Percentiles rank a stretch among this genome's conserved stretches.
Evolutionary conservation across 2,329 filamentous ascomycete genomes (phyloP).

Genomic region (Monosporascus sp.): DNA sequence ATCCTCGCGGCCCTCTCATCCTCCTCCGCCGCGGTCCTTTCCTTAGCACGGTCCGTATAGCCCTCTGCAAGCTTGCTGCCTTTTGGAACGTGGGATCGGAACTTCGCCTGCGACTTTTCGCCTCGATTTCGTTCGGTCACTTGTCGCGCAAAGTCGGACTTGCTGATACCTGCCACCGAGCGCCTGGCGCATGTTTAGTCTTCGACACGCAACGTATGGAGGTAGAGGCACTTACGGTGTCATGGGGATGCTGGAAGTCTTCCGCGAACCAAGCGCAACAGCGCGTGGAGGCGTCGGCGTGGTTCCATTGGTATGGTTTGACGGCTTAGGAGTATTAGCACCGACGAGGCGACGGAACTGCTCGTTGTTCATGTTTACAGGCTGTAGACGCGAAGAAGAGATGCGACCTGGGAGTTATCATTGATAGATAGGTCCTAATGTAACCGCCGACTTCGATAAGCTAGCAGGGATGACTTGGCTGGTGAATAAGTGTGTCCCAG

Average conservation of each 20-base stretch:
- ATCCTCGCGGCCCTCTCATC: conserved; percentile 60
- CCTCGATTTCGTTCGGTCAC: conserved; percentile 65
- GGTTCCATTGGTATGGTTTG: conserved; percentile 39
- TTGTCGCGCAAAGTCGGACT: conserved; percentile 75
- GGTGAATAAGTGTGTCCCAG: too few relatives aligned
- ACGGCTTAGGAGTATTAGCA: conserved; percentile 37
- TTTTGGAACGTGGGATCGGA: conserved; percentile 74
- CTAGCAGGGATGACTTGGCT: too few relatives aligned
- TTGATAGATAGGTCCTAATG: too few relatives aligned
- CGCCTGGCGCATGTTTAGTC: conserved; percentile 46
- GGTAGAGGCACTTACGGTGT: conserved; percentile 62
- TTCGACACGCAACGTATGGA: conserved; percentile 1
- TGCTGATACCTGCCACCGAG: conserved; percentile 50
- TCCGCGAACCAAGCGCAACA: conserved; percentile 66
- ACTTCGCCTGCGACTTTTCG: conserved; percentile 60
- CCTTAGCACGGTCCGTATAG: conserved; percentile 76
- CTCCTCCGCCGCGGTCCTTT: conserved; percentile 49
- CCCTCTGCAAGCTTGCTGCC: conserved; percentile 74
- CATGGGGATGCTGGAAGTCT: conserved; percentile 83
- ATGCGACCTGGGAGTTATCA: background rate
- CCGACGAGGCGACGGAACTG: conserved; percentile 82
- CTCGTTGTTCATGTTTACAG: conserved; percentile 76
- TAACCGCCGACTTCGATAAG: too few relatives aligned
- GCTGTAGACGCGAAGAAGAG: background rate
- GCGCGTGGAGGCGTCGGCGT: conserved; percentile 33